Evolutionary conservation across 2,329 filamentous ascomycete species (phyloP), one percentile per base, ranked within the genome.

Genomic region (Trichoderma koningii): DNA sequence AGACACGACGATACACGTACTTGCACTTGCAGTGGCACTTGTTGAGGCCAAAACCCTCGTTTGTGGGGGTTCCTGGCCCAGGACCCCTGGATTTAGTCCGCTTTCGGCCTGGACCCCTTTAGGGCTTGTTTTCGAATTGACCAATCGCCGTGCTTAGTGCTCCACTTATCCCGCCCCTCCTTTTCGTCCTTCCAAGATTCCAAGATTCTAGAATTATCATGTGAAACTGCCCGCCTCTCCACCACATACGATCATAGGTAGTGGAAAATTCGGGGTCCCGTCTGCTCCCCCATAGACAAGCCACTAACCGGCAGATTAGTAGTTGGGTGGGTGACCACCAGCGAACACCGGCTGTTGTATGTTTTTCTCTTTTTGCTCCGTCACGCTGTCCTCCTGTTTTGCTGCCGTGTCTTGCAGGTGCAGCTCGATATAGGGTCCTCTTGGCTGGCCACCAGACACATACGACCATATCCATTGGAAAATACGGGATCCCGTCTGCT

Each of bases 1-100:
- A 38, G 9, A 10, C 12, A 14, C 34, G 34, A 38, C 30, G 34
- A 38, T 38, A 38, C 30, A 23, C 56, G 34, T 55, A 38, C 21
- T 38, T 38, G 19, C 15, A 38, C 21, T 38, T 38, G 19, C 15
- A 23, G 34, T 60, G 44, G 45, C 30, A 26, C 26, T 55, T 55
- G 51, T 55, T 60, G 56, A 34, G 30, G 42, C 38, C 45, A 48
- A 60, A 60, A 51, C 56, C 15, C 12, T 38, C 34, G 30, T 17
- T 38, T 38, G 56, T 38, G 56, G 56, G 56, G 56, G 30, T 28
- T 30, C 30, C 51, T 14, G 15, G 26, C 26, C 30, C n/a, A 41
- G 56, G 56, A 60, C 56, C 56, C 56, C 56, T 60, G 56, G 56
- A n/a, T 51, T 60, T 60, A 60, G 56, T 51, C 56, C 45, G 17